Conservation (phyloP, 2,329 filamentous ascomycete genomes). For the Neurospora crassa region DNA sequence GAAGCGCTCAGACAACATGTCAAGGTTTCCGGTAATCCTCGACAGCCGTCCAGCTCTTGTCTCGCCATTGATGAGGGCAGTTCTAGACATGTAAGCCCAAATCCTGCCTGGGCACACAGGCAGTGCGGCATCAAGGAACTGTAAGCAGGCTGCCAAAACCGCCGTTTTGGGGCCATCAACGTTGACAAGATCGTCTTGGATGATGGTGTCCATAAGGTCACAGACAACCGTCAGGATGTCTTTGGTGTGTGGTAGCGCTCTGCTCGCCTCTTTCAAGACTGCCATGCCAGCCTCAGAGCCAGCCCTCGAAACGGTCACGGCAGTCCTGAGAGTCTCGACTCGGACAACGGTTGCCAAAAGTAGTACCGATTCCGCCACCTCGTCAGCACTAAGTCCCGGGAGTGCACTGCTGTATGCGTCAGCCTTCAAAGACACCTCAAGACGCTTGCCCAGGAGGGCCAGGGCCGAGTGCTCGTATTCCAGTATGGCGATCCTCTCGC, state of each 20-base stretch:
- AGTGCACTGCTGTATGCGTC: conserved; percentile 44
- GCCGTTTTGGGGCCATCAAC: conserved; percentile 57
- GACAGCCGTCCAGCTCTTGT: conserved; percentile 68
- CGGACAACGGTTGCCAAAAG: conserved; percentile 64
- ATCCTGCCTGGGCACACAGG: conserved; percentile 70
- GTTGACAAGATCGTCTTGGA: conserved; percentile 46
- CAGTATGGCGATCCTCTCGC: conserved; percentile 63
- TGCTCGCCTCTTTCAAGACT: conserved; percentile 50
- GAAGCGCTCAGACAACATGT: conserved; percentile 68
- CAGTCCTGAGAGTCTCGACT: conserved; percentile 33
- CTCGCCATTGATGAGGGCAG: conserved; percentile 67
- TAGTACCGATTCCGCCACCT: conserved; percentile 63
- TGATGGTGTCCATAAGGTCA: conserved; percentile 68
- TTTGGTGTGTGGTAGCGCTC: conserved; percentile 43
- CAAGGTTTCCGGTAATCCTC: conserved; percentile 70
- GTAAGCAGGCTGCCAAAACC: conserved; percentile 60
- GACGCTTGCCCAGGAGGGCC: conserved; percentile 65
- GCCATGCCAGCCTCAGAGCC: conserved; percentile 29
- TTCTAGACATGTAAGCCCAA: conserved; percentile 82
- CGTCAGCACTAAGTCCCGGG: conserved; percentile 45
- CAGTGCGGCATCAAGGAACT: conserved; percentile 68
- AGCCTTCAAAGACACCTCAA: conserved; percentile 57
- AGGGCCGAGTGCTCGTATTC: conserved; percentile 75
- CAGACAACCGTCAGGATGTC: conserved; percentile 78
- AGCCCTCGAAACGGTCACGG: conserved; percentile 11